Evolutionary conservation across 2,329 filamentous ascomycete genomes (phyloP), one percentile per base, ranked within the genome.

Genomic region (Trichoderma hamatum): DNA sequence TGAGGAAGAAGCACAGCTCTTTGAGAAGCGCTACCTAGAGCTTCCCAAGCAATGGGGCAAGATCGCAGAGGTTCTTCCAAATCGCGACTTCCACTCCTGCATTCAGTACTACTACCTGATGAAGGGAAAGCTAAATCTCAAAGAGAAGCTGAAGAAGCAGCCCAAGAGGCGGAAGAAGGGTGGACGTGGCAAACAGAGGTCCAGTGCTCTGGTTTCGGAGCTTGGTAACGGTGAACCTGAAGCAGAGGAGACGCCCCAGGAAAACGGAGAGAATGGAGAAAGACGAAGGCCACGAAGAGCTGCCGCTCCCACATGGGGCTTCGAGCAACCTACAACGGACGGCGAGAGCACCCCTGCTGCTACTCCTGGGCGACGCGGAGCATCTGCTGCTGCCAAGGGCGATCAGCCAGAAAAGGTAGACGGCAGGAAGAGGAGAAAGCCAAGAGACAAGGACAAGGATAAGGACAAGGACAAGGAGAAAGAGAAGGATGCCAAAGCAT

Each of bases 101-200:
- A 96, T 96, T 73, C 90, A 93, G 76, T 93, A 94, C 78, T 96
- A 96, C 79, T 96, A 96, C 78, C 84, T 92, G 71, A 92, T 90
- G 76, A 96, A 89, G 80, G 91, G 90, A 80, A 85, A 89, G 58
- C 86, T 89, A 52, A 90, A 92, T 71, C 89, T 94, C 70, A 93
- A 94, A 77, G 90, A 92, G 75, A 92, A 92, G 79, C 84, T 91
- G 34, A 90, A 88, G 78, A 88, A 84, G 80, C 88, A 87, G 78
- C 87, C 84, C 69, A 87, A 84, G 77, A 83, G 84, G 75, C 82
- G 86, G 70, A 85, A 86, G 83, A 85, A 86, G 83, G 80, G 84
- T 76, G 73, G 83, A 72, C 79, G 87, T 74, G 84, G 82, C 43
- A 89, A 90, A 77, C 84, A 87, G 59, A 83, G 87, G 72, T 86